These are phyloP conservation scores for Daldinia grandis DNA, from an alignment of 495 filamentous ascomycete genomes.

Conservation along the genomic window DNA sequence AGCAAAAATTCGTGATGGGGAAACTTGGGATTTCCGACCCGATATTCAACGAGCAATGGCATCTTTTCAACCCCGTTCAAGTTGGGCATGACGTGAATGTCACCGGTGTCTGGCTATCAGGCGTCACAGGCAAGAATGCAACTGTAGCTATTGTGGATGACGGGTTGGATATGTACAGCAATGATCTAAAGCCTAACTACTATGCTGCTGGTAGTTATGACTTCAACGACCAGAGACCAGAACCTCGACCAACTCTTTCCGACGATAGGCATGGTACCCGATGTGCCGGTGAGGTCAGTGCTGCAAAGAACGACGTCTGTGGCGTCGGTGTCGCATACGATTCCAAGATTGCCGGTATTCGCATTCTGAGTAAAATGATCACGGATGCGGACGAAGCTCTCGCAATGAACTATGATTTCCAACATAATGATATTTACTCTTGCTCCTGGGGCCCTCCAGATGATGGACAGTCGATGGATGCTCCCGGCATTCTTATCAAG, in stretches of 20 bases:
- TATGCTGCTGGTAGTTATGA: conserved; percentile 92
- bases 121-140: conserved; percentile 89
- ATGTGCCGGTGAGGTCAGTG: conserved; percentile 93
- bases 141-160: conserved; percentile 96
- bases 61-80: conserved; percentile 85
- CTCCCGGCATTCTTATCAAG: conserved; percentile 86
- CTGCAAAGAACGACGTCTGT: conserved; percentile 90
- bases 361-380: conserved; percentile 90
- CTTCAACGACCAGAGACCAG: conserved; percentile 83
- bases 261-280: conserved; percentile 93
- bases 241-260: conserved; percentile 78
- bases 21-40: conserved; percentile 82
- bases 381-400: conserved; percentile 90
- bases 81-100: conserved; percentile 94
- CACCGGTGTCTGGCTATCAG: conserved; percentile 86
- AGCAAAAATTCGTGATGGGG: conserved; percentile 67
- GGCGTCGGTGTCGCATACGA: conserved; percentile 95
- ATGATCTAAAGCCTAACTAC: conserved; percentile 90
- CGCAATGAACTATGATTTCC: conserved; percentile 89
- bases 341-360: conserved; percentile 85
- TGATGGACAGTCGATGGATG: conserved; percentile 92
- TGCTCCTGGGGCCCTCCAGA: conserved; percentile 98
- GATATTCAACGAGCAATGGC: conserved; percentile 94
- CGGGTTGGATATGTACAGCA: conserved; percentile 95
- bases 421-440: conserved; percentile 95